phyloP scores from a whole-genome alignment of 2,329 filamentous ascomycete species.

The Pseudogymnoascus sp. region DNA sequence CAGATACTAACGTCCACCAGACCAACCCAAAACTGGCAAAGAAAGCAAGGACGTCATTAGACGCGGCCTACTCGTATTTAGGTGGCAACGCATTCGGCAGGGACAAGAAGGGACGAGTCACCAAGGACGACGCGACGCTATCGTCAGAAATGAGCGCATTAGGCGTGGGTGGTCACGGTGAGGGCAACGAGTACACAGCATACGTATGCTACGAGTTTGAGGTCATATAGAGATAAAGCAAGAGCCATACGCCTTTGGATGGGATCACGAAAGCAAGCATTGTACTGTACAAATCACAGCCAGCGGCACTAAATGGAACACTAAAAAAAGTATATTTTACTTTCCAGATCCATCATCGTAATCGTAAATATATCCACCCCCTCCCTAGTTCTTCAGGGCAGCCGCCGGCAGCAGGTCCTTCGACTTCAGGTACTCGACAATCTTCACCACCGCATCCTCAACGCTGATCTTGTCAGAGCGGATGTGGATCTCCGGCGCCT shows the following conservation, averaged over 20 bases:
- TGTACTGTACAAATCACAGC: background rate
- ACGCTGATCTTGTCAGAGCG: slow-evolving; percentile 74
- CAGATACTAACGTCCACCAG: slow-evolving; percentile 39
- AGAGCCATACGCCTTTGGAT: background rate
- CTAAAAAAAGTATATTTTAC: slow-evolving; percentile 1
- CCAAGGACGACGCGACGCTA: slow-evolving; percentile 77
- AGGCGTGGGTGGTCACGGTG: slow-evolving; percentile 53
- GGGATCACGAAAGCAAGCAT: slow-evolving; percentile 2
- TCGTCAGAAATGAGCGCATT: slow-evolving; percentile 79
- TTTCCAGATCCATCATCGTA: slow-evolving; percentile 5
- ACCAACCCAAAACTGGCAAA: slow-evolving; percentile 74
- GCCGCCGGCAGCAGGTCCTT: slow-evolving; percentile 50
- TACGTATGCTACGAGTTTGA: slow-evolving; percentile 98
- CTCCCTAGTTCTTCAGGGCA: slow-evolving; percentile 10
- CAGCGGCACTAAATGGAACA: background rate
- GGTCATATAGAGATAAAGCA: slow-evolving; percentile 40
- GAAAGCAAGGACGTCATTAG: slow-evolving; percentile 72
- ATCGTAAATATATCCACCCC: background rate
- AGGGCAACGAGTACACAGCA: slow-evolving; percentile 80
- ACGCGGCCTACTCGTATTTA: slow-evolving; percentile 81
- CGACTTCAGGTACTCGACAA: slow-evolving; percentile 69
- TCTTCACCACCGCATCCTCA: slow-evolving; percentile 80
- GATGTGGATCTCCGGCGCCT: slow-evolving; percentile 80
- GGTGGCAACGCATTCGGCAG: slow-evolving; percentile 89
- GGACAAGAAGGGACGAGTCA: slow-evolving; percentile 87